Conservation (phyloP, 2,329 filamentous ascomycete genomes). For the Hypoxylon sp. region DNA sequence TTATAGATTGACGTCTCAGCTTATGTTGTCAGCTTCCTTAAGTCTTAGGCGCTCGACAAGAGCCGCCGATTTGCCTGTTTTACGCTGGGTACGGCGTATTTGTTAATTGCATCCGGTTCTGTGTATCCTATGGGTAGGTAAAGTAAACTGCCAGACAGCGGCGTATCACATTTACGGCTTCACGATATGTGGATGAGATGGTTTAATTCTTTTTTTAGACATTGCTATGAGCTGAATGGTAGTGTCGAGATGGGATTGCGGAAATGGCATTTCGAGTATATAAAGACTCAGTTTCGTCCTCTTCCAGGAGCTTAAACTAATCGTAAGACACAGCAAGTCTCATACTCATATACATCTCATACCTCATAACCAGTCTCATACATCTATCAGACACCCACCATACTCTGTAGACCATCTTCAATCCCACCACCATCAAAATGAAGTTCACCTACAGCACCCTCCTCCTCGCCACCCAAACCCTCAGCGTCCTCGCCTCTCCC, state of each 20-base stretch:
- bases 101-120: not conserved
- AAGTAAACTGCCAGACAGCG: not conserved
- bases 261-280: not conserved
- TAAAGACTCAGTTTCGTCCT: not conserved
- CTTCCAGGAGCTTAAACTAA: not conserved
- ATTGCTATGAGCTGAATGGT: not conserved
- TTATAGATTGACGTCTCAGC: not conserved
- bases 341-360: not conserved
- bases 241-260: too few relatives aligned
- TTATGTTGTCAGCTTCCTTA: conserved; percentile 1
- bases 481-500: conserved; percentile 13
- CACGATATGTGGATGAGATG: not conserved
- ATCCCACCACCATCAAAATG: conserved; percentile 5
- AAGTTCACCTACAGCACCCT: conserved; percentile 13
- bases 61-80: not conserved
- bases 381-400: not conserved
- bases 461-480: conserved; percentile 17
- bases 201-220: not conserved
- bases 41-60: not conserved
- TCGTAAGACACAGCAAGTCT: not conserved
- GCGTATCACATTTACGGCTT: not conserved
- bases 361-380: not conserved
- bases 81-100: conserved; percentile 1
- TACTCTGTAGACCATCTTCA: not conserved
- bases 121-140: not conserved